These are phyloP conservation scores for Stropharia rugosoannulata DNA, from an alignment of 768 basidiomycete species.

Conservation along the genomic window DNA sequence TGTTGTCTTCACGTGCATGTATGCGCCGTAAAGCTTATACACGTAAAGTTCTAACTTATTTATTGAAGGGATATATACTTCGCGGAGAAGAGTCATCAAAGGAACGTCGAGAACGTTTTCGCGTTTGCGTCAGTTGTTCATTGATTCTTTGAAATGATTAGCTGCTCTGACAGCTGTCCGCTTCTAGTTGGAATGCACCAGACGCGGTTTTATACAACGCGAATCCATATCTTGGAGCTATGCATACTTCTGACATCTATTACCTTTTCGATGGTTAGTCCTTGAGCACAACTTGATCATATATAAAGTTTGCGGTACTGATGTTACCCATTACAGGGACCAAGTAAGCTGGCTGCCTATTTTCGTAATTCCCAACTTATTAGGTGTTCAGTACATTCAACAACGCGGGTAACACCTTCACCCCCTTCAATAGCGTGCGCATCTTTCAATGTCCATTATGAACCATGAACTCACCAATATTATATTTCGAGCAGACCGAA, in stretches of 20 bases:
- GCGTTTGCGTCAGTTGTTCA: conserved; percentile 27
- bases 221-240: conserved; percentile 36
- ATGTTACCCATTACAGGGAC: conserved; percentile 19
- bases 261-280: conserved; percentile 38
- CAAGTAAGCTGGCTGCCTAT: conserved; percentile 18
- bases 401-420: conserved; percentile 36
- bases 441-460: neutral
- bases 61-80: conserved; percentile 37
- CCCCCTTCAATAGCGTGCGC: conserved; percentile 34
- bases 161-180: neutral
- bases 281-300: neutral
- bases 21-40: conserved; percentile 3
- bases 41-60: neutral
- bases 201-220: conserved; percentile 36
- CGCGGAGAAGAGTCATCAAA: conserved; percentile 28
- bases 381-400: conserved; percentile 17
- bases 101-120: conserved; percentile 32
- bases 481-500: conserved; percentile 29
- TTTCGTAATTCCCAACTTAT: neutral
- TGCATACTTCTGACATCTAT: conserved; percentile 44
- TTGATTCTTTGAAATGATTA: neutral
- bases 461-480: neutral
- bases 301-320: neutral
- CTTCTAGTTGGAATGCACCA: conserved; percentile 41
- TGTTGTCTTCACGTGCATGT: conserved; percentile 45